A percentile compares a stretch with the other conserved stretches of the same genome.
Evolutionary conservation across 306 rosid genomes (phyloP).

Genomic region (Cajanus cajan): DNA sequence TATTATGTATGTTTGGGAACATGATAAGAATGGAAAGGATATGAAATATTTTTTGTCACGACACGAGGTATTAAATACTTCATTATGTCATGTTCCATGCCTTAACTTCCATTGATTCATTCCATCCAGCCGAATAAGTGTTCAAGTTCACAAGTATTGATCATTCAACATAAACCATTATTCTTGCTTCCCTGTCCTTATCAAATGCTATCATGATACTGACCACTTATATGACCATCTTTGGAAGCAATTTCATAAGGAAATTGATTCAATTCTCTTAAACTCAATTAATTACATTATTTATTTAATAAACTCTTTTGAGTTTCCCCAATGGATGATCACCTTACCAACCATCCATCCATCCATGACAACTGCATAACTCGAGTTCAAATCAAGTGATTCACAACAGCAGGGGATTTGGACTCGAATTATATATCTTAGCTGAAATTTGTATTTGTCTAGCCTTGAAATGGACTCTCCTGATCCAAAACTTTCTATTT

Average conservation of each 20-base stretch:
- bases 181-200: not conserved
- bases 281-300: not conserved
- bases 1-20: not conserved
- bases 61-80: not conserved
- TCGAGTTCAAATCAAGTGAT: not conserved
- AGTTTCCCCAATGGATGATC: not conserved
- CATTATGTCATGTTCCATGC: not conserved
- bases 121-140: not conserved
- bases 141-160: not conserved
- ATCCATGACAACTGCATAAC: not conserved
- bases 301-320: not conserved
- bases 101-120: not conserved
- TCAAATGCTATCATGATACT: not conserved
- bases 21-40: not conserved
- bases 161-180: not conserved
- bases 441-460: not conserved
- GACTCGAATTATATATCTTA: not conserved
- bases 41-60: not conserved
- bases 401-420: not conserved
- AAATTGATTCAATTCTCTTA: not conserved
- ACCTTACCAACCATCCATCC: not conserved
- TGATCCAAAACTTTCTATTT: not conserved
- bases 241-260: not conserved
- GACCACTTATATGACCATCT: not conserved
- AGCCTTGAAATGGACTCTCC: not conserved